phyloP scores from a whole-genome alignment of 192 early-diverging fungal species.

The Podila verticillata region DNA sequence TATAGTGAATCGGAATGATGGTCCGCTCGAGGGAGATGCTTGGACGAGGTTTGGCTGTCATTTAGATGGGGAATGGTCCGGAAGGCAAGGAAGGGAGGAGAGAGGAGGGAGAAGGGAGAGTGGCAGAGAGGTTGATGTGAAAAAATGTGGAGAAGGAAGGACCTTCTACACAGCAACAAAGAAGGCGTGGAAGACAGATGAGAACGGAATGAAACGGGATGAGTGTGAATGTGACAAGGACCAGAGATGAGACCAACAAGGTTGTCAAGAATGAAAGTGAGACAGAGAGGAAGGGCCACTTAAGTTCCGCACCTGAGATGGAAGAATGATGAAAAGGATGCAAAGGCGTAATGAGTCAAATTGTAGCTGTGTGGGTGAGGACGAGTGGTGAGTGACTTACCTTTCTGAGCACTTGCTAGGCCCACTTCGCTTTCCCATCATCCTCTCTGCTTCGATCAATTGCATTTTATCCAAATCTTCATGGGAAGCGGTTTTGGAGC shows the following conservation, averaged over 20 bases:
- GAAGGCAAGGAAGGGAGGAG: neutral
- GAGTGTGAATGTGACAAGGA: neutral
- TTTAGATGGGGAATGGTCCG: neutral
- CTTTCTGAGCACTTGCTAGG: too few relatives aligned
- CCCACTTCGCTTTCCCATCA: too few relatives aligned
- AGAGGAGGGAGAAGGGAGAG: neutral
- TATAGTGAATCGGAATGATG: constrained; percentile 73
- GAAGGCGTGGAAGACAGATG: neutral
- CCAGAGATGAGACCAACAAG: neutral
- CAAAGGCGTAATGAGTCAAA: neutral
- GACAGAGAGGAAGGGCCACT: neutral
- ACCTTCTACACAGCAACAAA: neutral
- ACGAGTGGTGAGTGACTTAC: too few relatives aligned
- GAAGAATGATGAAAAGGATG: too few relatives aligned
- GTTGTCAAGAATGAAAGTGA: neutral
- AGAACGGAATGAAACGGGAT: neutral
- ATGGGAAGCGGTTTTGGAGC: too few relatives aligned
- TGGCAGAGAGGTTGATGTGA: neutral
- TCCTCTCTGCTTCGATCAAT: too few relatives aligned
- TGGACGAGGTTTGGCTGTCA: neutral
- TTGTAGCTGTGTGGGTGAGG: too few relatives aligned
- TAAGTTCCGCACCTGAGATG: too few relatives aligned
- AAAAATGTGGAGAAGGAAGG: neutral
- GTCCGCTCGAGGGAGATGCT: neutral
- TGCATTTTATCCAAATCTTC: too few relatives aligned